Conservation (phyloP, 257 asterid species). For the Rubia yunnanensis region DNA sequence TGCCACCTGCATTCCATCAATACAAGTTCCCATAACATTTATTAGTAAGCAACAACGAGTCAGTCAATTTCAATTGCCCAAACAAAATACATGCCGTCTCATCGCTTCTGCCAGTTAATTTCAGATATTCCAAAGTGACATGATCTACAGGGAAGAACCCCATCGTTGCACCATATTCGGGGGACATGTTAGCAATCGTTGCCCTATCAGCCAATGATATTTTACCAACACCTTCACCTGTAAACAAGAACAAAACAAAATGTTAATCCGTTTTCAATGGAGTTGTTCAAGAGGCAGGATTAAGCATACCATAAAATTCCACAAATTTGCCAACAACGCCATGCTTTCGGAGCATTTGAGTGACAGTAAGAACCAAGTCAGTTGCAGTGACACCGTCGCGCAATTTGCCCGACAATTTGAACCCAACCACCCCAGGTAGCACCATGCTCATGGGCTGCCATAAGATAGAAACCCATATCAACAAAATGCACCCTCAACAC, state of each 20-base stretch:
- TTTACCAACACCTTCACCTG: conserved; percentile 77
- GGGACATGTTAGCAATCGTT: conserved; percentile 97
- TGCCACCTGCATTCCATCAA: conserved; percentile 40
- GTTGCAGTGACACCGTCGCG: conserved; percentile 84
- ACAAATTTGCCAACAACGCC: conserved; percentile 93
- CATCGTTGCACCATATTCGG: conserved; percentile 98
- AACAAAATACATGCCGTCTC: conserved; percentile 57
- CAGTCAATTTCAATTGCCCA: background rate
- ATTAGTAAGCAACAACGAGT: background rate
- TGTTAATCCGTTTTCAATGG: background rate
- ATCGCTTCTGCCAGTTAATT: conserved; percentile 90
- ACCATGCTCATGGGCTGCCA: conserved; percentile 95
- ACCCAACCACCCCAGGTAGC: conserved; percentile 91
- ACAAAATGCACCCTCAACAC: background rate
- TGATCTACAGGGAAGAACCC: conserved; percentile 98
- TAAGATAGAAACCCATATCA: background rate
- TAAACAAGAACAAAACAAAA: conserved; percentile 13
- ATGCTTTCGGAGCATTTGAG: conserved; percentile 84
- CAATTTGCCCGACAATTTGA: conserved; percentile 69
- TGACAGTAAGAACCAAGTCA: conserved; percentile 85
- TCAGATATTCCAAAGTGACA: conserved; percentile 79
- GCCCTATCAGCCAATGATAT: conserved; percentile 98
- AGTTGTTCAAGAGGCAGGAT: background rate
- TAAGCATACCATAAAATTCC: conserved; percentile 30
- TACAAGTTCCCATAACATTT: background rate